Percentiles rank a stretch among this genome's conserved stretches.
Conservation (phyloP, 352 stramenopile species). For the Pythium aristosporum region DNA sequence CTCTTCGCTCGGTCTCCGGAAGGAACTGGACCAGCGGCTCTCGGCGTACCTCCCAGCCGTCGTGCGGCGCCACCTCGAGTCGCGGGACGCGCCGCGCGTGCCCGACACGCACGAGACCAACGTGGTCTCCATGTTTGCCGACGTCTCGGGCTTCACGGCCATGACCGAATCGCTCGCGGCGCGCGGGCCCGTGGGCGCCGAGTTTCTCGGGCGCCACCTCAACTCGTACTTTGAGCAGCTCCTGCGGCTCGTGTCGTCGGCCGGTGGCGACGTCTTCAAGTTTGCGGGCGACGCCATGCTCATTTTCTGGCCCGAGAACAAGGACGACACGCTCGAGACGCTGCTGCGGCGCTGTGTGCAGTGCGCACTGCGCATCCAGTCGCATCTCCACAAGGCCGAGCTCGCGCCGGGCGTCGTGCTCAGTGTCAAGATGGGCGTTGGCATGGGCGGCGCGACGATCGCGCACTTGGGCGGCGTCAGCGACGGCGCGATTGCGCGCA, state of each 20-base stretch:
- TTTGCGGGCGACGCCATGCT: slow-evolving; percentile 96
- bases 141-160: slow-evolving; percentile 93
- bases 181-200: slow-evolving; percentile 79
- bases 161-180: slow-evolving; percentile 91
- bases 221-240: slow-evolving; percentile 94
- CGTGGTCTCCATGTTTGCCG: slow-evolving; percentile 92
- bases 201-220: slow-evolving; percentile 90
- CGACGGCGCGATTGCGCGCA: slow-evolving; percentile 71
- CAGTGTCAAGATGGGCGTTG: slow-evolving; percentile 95
- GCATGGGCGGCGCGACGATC: slow-evolving; percentile 84
- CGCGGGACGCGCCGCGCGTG: slow-evolving; percentile 47
- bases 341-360: slow-evolving; percentile 83
- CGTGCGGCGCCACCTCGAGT: slow-evolving; percentile 74
- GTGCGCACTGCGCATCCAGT: slow-evolving; percentile 90
- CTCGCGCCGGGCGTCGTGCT: slow-evolving; percentile 84
- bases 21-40: slow-evolving; percentile 82
- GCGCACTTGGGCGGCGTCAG: slow-evolving; percentile 88
- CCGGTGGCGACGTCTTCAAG: slow-evolving; percentile 91
- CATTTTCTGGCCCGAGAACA: slow-evolving; percentile 92
- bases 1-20: slow-evolving; percentile 36
- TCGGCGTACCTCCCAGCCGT: slow-evolving; percentile 80
- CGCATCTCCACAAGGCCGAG: slow-evolving; percentile 84
- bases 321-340: slow-evolving; percentile 85
- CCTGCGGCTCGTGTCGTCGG: slow-evolving; percentile 73
- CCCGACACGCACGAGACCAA: slow-evolving; percentile 72